Evolutionary conservation across 306 rosid genomes (phyloP).

Genomic region (Fragaria nilgerrensis): DNA sequence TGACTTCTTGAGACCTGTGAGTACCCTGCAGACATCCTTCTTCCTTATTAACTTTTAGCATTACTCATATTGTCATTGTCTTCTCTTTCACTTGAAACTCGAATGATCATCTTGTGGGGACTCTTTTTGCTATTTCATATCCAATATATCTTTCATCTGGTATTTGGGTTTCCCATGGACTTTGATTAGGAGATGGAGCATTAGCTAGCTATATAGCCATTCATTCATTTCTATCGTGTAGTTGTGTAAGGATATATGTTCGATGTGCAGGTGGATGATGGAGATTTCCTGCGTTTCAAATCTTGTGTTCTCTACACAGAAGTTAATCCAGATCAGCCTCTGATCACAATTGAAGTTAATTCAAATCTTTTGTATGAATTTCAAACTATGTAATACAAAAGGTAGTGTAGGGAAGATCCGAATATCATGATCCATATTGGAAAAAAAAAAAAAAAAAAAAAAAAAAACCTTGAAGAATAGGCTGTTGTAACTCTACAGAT

Average conservation of each 20-base stretch:
- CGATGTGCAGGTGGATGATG: constrained; percentile 80
- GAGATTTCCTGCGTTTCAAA: constrained; percentile 86
- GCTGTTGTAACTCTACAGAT: no score
- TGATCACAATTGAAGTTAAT: constrained; percentile 87
- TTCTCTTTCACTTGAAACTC: constrained; percentile 1
- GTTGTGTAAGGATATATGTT: background rate
- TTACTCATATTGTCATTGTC: background rate
- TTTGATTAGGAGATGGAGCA: background rate
- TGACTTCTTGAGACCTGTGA: constrained; percentile 89
- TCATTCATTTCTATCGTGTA: background rate
- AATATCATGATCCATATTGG: no score
- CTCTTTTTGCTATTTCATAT: background rate
- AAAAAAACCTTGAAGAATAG: no score
- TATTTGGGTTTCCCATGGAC: background rate
- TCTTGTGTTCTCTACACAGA: constrained; percentile 86
- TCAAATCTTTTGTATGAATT: no score
- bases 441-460: no score
- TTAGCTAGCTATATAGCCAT: constrained; percentile 1
- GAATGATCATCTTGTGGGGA: background rate
- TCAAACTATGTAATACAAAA: no score
- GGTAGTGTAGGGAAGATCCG: no score
- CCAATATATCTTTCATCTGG: background rate
- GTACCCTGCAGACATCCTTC: constrained; percentile 1
- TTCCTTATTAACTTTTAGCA: no score
- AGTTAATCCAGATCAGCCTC: constrained; percentile 74